Percentiles rank a stretch among this genome's conserved stretches.
Conservation (phyloP, 345 rosid genomes). For the Bruguiera gymnorhiza region DNA sequence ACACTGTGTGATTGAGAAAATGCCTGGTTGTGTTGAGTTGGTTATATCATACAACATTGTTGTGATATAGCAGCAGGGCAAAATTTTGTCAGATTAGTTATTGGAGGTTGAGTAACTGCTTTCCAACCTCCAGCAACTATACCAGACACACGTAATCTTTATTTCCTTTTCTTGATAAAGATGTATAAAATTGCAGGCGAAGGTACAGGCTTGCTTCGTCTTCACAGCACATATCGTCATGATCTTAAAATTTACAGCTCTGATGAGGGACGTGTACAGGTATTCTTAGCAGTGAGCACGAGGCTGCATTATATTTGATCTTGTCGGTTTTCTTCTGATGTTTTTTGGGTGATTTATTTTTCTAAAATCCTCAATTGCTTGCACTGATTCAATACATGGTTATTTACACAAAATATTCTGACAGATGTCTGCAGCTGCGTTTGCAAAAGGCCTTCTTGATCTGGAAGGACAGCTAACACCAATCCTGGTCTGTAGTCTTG, state of each 20-base stretch:
- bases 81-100: too few relatives aligned
- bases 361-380: neutral
- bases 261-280: constrained; percentile 99
- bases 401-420: constrained; percentile 20
- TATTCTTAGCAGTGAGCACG: constrained; percentile 22
- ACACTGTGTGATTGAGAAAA: too few relatives aligned
- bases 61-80: too few relatives aligned
- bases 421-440: constrained; percentile 99
- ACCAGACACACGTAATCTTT: too few relatives aligned
- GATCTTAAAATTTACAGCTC: constrained; percentile 99
- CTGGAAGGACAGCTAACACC: constrained; percentile 98
- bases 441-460: constrained; percentile 99
- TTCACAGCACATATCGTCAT: constrained; percentile 97
- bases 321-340: constrained; percentile 6
- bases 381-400: constrained; percentile 6
- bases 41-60: too few relatives aligned
- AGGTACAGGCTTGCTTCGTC: constrained; percentile 97
- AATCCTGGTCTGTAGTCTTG: constrained; percentile 65
- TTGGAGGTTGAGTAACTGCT: too few relatives aligned
- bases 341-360: constrained; percentile 10
- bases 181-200: constrained; percentile 59
- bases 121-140: too few relatives aligned
- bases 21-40: too few relatives aligned
- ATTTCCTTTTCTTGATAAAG: constrained; percentile 12
- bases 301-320: neutral